Evolutionary conservation across 345 rosid genomes (phyloP), one percentile per base, ranked within the genome.

Genomic region (Citrus mangshanensis): DNA sequence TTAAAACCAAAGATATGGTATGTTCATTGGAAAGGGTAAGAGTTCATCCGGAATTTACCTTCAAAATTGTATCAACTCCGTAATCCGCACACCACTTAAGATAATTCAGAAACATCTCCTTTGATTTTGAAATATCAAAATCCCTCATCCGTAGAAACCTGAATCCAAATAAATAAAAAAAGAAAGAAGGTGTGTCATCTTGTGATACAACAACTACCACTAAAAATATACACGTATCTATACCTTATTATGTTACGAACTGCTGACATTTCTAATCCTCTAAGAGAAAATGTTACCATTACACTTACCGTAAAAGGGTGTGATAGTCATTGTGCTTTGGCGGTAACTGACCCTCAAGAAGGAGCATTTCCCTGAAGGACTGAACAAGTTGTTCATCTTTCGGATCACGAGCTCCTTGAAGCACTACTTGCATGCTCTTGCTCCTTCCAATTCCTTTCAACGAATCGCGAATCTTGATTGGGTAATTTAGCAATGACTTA

Each of bases 71-170:
- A 74, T 89, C 95, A 9, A 88, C 89, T 61, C 83, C 62, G 16
- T 69, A 87, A 51, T 84, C 87, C 70, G 86, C 81, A 1, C 89
- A 80, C 91, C 95, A 88, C 79, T 82, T 84, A 18, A 91, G 86
- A 85, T 79, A 88, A 64, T 88, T 84, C 55, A 87, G 27, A 62
- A 80, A 89, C 85, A 78, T 59, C 38, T 81, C 88, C 83, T 87
- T 91, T 16, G 93, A 84, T 80, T 84, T 91, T 14, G 59, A 28
- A 71, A 85, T 13, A 82, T 91, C 91, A 70, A 89, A 91, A 76
- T 87, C 86, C 76, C 87, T 89, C 91, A 83, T 84, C 65, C 89
- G 80, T 5, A 91, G 81, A 78, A 91, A 91, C 65, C 89, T 91
- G 75, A 37, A 35, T 56, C 34, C 71, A 70, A 10, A 4, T 14